Percentiles rank a stretch among this genome's conserved stretches.
These are phyloP conservation scores for Corymbia citriodora DNA, from an alignment of 441 rosid genomes.

Conservation along the genomic window DNA sequence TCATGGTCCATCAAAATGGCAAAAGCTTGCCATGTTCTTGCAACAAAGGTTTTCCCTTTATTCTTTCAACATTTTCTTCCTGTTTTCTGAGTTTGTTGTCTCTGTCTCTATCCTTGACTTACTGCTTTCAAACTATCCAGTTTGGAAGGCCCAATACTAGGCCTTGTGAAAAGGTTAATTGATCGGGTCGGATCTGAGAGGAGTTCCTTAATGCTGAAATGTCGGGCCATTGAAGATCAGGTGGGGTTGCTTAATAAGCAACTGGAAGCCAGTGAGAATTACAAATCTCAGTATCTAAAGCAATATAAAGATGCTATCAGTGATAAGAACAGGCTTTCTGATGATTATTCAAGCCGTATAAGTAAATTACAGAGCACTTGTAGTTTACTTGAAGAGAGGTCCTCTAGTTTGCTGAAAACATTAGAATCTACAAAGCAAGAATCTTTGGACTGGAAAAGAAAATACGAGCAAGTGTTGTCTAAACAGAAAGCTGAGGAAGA, in stretches of 20 bases:
- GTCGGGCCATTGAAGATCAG: conserved; percentile 88
- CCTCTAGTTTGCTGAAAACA: conserved; percentile 65
- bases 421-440: conserved; percentile 79
- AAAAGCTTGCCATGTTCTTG: conserved; percentile 76
- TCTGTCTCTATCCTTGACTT: background rate
- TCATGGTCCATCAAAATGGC: conserved; percentile 96
- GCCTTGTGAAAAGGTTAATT: conserved; percentile 70
- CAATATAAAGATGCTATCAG: conserved; percentile 92
- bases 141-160: conserved; percentile 88
- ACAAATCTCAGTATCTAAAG: conserved; percentile 77
- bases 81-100: background rate
- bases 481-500: conserved; percentile 84
- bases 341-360: conserved; percentile 75
- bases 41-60: conserved; percentile 61
- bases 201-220: conserved; percentile 74
- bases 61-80: background rate
- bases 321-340: conserved; percentile 88
- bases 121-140: conserved; percentile 24
- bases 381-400: conserved; percentile 75
- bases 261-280: conserved; percentile 85
- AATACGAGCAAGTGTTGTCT: conserved; percentile 57
- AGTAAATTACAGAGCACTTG: conserved; percentile 71
- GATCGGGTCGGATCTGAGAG: conserved; percentile 88
- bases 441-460: conserved; percentile 68
- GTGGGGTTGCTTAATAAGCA: conserved; percentile 74